These are phyloP conservation scores for Podospora conica DNA, from an alignment of 495 filamentous ascomycete genomes.

Conservation along the genomic window DNA sequence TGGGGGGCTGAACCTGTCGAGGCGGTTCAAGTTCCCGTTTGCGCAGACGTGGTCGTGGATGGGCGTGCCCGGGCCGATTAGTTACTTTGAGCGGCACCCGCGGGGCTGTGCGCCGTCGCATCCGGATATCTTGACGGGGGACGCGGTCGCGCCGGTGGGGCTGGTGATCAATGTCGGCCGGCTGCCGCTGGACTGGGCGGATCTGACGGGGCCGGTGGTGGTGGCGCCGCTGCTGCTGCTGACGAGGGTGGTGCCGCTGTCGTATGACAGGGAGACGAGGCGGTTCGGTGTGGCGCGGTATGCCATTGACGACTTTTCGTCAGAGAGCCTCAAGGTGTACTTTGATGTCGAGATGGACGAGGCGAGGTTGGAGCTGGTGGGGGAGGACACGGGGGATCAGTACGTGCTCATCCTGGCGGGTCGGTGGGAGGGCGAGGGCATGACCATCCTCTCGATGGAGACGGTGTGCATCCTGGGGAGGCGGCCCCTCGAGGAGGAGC, in stretches of 20 bases:
- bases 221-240: not conserved
- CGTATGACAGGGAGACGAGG: not conserved
- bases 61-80: not conserved
- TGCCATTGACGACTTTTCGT: not conserved
- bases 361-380: not conserved
- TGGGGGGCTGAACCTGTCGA: not conserved
- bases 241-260: not conserved
- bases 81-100: not conserved
- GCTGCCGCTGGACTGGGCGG: not conserved
- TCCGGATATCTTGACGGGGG: not conserved
- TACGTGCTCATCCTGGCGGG: not conserved
- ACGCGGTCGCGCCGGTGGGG: not conserved
- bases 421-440: not conserved
- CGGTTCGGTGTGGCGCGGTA: not conserved
- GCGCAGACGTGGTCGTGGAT: constrained; percentile 1
- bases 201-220: not conserved
- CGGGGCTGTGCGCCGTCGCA: not conserved
- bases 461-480: not conserved
- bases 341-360: not conserved
- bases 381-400: not conserved
- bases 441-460: not conserved
- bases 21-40: not conserved
- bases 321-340: not conserved
- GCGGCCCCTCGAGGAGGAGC: not conserved
- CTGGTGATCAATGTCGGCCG: not conserved